These are phyloP conservation scores for Torulaspora pretoriensis DNA, from an alignment of 1,139 yeast species.

Conservation along the genomic window DNA sequence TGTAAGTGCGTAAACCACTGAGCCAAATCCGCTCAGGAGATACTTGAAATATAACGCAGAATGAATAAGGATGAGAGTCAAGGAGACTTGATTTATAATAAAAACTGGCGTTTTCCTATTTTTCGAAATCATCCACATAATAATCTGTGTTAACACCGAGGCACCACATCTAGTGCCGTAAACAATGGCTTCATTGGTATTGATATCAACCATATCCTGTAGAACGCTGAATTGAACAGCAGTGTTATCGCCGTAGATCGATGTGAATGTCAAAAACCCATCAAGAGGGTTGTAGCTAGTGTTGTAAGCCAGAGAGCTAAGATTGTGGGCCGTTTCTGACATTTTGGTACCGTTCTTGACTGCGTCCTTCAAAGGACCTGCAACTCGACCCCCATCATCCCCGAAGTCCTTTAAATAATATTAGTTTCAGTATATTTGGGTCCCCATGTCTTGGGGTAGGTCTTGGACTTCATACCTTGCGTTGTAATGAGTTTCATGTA, in stretches of 20 bases:
- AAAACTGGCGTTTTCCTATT: constrained; percentile 63
- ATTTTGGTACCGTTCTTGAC: not conserved
- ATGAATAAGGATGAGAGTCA: constrained; percentile 53
- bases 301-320: constrained; percentile 18
- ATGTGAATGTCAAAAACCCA: constrained; percentile 28
- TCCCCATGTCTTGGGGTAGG: constrained; percentile 1
- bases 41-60: constrained; percentile 55
- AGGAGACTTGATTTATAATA: constrained; percentile 57
- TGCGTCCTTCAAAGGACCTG: not conserved
- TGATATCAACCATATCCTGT: constrained; percentile 35
- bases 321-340: not conserved
- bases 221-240: constrained; percentile 38
- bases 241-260: constrained; percentile 32
- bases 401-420: constrained; percentile 1
- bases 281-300: constrained; percentile 28
- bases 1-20: constrained; percentile 50
- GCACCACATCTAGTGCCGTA: constrained; percentile 45
- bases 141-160: constrained; percentile 39
- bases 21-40: constrained; percentile 49
- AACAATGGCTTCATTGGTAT: constrained; percentile 38
- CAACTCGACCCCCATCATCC: not conserved
- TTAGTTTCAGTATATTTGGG: not conserved
- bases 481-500: constrained; percentile 7
- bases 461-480: not conserved
- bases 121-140: constrained; percentile 43